Evolutionary conservation across 2,329 filamentous ascomycete genomes (phyloP).

Genomic region (Neopestalotiopsis clavispora): DNA sequence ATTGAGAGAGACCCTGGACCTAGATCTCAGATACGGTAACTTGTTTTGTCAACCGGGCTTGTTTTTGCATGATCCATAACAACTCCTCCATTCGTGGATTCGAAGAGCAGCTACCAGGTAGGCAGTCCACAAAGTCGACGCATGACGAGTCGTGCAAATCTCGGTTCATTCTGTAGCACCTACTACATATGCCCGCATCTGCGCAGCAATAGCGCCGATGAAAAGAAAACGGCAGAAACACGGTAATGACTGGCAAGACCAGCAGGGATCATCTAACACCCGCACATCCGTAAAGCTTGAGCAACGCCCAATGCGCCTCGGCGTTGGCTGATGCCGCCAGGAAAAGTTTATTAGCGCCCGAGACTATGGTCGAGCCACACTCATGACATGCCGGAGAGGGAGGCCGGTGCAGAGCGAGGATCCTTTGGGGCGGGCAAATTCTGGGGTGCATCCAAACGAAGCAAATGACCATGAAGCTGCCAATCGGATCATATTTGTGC

Average conservation of each 20-base stretch:
- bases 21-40: neutral
- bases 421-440: neutral
- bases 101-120: neutral
- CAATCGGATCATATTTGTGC: neutral
- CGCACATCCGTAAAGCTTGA: slow-evolving; percentile 6
- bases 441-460: neutral
- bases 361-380: neutral
- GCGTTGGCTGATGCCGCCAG: neutral
- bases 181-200: neutral
- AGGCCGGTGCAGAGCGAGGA: neutral
- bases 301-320: neutral
- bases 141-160: neutral
- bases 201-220: neutral
- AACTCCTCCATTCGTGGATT: neutral
- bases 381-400: neutral
- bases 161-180: neutral
- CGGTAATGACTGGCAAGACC: neutral
- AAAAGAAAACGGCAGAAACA: neutral
- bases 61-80: neutral
- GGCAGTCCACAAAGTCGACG: neutral
- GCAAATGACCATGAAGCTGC: neutral
- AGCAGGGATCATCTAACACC: slow-evolving; percentile 1
- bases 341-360: neutral
- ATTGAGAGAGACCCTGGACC: neutral
- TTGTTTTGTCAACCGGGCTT: neutral